These are phyloP conservation scores for Eucalyptus leucophloia DNA, from an alignment of 345 rosid genomes.

Conservation along the genomic window DNA sequence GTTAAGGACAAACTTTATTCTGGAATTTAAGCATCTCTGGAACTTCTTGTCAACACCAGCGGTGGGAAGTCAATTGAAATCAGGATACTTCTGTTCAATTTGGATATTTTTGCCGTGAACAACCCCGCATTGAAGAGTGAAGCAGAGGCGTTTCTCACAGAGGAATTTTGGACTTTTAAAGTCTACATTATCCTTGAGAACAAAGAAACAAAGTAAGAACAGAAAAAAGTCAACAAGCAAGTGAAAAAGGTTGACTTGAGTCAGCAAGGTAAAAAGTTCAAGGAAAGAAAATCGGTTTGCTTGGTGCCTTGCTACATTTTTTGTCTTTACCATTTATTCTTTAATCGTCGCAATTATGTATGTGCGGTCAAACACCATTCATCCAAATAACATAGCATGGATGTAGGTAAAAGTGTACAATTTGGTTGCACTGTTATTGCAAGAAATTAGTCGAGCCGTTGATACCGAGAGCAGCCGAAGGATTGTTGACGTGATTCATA, in stretches of 20 bases:
- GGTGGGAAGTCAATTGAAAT: not conserved
- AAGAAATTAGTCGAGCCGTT: not conserved
- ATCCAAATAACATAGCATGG: not conserved
- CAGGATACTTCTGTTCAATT: not conserved
- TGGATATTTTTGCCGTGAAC: not conserved
- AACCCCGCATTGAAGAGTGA: not conserved
- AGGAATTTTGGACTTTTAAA: not conserved
- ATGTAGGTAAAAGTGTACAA: not conserved
- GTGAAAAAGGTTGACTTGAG: not conserved
- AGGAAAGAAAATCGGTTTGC: not conserved
- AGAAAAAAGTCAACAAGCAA: not conserved
- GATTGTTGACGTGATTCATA: not conserved
- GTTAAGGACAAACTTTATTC: not conserved
- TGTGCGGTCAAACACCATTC: not conserved
- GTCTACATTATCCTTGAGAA: not conserved
- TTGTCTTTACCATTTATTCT: not conserved
- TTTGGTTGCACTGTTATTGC: not conserved
- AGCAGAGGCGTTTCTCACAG: not conserved
- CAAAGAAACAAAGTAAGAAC: not conserved
- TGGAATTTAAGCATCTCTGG: not conserved
- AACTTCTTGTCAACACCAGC: not conserved
- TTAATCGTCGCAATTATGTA: not conserved
- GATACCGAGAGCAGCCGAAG: not conserved
- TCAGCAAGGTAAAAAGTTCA: not conserved
- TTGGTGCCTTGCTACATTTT: not conserved